Evolutionary conservation across 225 moss, liverwort and hornwort species (phyloP).

Genomic region (Thuidium tamariscinum): DNA sequence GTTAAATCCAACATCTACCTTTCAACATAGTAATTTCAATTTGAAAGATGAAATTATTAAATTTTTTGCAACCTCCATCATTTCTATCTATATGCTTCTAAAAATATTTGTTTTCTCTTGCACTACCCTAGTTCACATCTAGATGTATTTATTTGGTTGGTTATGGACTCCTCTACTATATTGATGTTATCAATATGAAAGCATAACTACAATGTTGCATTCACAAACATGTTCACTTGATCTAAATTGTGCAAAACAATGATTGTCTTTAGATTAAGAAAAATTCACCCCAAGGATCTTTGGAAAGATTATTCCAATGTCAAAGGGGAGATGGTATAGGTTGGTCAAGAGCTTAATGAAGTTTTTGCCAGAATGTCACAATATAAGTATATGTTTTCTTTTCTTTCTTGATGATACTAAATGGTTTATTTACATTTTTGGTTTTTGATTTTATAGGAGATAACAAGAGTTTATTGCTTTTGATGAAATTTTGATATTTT

Average conservation of each 20-base stretch:
- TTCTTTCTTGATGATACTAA: background rate
- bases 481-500: no score
- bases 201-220: no score
- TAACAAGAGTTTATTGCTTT: background rate
- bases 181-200: background rate
- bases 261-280: rapidly evolving
- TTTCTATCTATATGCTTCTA: no score
- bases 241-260: rapidly evolving
- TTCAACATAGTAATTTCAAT: no score
- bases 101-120: no score
- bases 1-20: no score
- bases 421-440: rapidly evolving
- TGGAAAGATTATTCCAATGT: background rate
- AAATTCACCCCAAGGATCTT: background rate
- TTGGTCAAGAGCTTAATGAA: background rate
- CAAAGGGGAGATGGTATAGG: rapidly evolving
- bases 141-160: no score
- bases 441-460: rapidly evolving
- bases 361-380: no score
- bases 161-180: no score
- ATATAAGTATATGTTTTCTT: background rate
- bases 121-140: no score
- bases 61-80: no score
- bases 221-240: rapidly evolving
- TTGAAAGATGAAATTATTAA: no score